These are phyloP conservation scores for Aspergillus sp. DNA, from an alignment of 2,329 filamentous ascomycete genomes.

Conservation along the genomic window DNA sequence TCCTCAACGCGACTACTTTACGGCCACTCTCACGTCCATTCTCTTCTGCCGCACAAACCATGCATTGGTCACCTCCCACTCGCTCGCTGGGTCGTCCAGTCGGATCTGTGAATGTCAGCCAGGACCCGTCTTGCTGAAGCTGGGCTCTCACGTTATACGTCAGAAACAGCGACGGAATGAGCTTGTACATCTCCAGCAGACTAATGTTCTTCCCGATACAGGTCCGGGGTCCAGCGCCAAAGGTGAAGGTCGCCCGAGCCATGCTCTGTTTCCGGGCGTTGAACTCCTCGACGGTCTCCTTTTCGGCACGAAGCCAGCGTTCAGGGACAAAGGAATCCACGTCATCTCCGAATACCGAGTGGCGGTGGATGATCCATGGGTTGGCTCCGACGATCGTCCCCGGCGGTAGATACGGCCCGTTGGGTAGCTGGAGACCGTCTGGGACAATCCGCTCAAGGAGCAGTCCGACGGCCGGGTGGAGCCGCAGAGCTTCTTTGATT, in stretches of 20 bases:
- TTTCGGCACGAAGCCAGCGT: constrained; percentile 12
- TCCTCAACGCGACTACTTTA: too few species aligned
- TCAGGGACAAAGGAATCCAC: constrained; percentile 14
- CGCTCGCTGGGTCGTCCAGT: constrained; percentile 8
- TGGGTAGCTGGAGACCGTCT: constrained; percentile 11
- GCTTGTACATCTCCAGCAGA: constrained; percentile 19
- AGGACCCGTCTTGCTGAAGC: background rate
- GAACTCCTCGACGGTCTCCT: constrained; percentile 9
- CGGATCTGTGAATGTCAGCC: constrained; percentile 7
- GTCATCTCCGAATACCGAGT: constrained; percentile 14
- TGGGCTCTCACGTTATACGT: constrained; percentile 1
- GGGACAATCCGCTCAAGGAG: constrained; percentile 17
- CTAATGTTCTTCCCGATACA: constrained; percentile 13
- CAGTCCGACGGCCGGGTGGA: constrained; percentile 17
- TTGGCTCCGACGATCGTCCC: constrained; percentile 26
- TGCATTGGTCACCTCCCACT: constrained; percentile 32
- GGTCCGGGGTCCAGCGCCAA: constrained; percentile 43
- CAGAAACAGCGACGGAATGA: constrained; percentile 40
- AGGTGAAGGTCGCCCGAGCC: constrained; percentile 21
- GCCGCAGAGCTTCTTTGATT: constrained; percentile 18
- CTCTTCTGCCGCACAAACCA: constrained; percentile 42
- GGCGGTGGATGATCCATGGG: constrained; percentile 21
- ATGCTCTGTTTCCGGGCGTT: constrained; percentile 11
- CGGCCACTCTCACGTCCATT: constrained; percentile 21
- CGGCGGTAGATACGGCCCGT: constrained; percentile 12